Evolutionary conservation across 2,329 filamentous ascomycete genomes (phyloP).

Genomic region (Phyllosticta citribraziliensis): DNA sequence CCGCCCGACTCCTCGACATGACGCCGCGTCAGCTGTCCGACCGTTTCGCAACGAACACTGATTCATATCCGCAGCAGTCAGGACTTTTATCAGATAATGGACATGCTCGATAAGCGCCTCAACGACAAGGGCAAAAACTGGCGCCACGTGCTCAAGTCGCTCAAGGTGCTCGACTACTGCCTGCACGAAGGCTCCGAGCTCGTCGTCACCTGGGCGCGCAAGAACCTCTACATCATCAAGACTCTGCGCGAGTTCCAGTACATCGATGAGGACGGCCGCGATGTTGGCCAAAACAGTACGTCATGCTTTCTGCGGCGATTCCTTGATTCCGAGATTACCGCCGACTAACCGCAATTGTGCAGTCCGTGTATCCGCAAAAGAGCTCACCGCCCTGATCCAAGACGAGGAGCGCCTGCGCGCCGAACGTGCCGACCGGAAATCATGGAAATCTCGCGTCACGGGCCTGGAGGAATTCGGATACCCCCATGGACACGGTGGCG

Average conservation of each 20-base stretch:
- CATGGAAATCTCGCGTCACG: slow-evolving; percentile 93
- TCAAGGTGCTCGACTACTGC: slow-evolving; percentile 97
- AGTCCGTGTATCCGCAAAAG: slow-evolving; percentile 95
- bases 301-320: slow-evolving; percentile 12
- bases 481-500: slow-evolving; percentile 24
- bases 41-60: slow-evolving; percentile 16
- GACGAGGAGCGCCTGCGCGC: slow-evolving; percentile 88
- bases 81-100: slow-evolving; percentile 99
- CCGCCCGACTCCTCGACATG: neutral
- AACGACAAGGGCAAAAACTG: slow-evolving; percentile 99
- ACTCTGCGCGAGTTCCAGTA: slow-evolving; percentile 95
- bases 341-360: slow-evolving; percentile 10
- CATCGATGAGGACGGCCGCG: slow-evolving; percentile 86
- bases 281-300: slow-evolving; percentile 93
- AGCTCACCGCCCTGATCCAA: slow-evolving; percentile 80
- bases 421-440: slow-evolving; percentile 82
- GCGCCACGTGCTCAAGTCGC: slow-evolving; percentile 92
- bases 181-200: slow-evolving; percentile 94
- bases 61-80: slow-evolving; percentile 54
- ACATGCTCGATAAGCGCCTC: slow-evolving; percentile 96
- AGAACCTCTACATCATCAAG: slow-evolving; percentile 98
- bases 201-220: slow-evolving; percentile 93
- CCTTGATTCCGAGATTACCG: neutral
- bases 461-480: slow-evolving; percentile 74
- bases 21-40: neutral